Percentiles rank a stretch among this genome's conserved stretches.
phyloP scores from a whole-genome alignment of 2,329 filamentous ascomycete species.

The Sporothrix pseudoabietina region DNA sequence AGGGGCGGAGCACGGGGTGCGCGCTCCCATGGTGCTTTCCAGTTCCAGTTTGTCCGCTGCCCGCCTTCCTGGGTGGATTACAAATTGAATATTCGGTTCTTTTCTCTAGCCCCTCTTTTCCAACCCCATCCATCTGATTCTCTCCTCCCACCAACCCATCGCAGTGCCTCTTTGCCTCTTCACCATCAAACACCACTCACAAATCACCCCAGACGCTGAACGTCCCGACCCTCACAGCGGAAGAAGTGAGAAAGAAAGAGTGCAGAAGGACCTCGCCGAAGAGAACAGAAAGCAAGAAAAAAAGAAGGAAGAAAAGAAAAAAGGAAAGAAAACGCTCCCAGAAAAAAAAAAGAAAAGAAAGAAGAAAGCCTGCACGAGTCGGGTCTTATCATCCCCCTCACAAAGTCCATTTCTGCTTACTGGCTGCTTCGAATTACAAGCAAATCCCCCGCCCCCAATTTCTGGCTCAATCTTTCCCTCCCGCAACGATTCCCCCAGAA shows the following conservation, averaged over 20 bases:
- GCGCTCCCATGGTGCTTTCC: not conserved
- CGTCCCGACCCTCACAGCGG: not conserved
- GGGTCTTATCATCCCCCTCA: constrained; percentile 27
- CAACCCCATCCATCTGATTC: constrained; percentile 30
- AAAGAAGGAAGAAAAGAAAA: constrained; percentile 3
- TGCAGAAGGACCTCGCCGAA: not conserved
- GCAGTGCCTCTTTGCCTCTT: constrained; percentile 28
- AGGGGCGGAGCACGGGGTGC: constrained; percentile 23
- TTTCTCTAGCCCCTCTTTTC: constrained; percentile 36
- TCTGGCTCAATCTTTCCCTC: constrained; percentile 7
- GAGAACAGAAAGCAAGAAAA: not conserved
- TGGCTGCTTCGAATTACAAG: constrained; percentile 15
- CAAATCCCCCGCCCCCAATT: constrained; percentile 12
- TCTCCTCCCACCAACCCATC: constrained; percentile 20
- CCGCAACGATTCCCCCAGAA: not conserved
- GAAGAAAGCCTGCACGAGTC: not conserved
- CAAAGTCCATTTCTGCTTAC: not conserved
- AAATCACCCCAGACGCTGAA: not conserved
- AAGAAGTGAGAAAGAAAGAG: constrained; percentile 1
- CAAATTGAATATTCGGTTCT: constrained; percentile 37
- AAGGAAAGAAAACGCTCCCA: constrained; percentile 1
- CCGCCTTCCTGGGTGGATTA: constrained; percentile 33
- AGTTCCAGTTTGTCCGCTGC: constrained; percentile 25
- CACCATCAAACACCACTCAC: not conserved
- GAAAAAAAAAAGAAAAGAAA: not conserved